Evolutionary conservation across 345 rosid genomes (phyloP).

Genomic region (Noccaea bulbosa): DNA sequence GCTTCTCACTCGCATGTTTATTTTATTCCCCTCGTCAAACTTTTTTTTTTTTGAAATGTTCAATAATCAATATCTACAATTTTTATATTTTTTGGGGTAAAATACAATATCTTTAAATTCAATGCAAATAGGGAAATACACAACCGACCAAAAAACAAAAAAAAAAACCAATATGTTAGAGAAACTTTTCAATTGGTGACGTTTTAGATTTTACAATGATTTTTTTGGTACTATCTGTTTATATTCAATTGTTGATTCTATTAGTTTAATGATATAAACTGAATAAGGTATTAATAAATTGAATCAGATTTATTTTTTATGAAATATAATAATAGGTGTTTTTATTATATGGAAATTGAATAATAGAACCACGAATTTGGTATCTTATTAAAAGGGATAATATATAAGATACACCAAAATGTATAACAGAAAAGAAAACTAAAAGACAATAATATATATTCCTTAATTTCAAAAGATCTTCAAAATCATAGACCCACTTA

Average conservation of each 20-base stretch:
- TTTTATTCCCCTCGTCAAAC: conserved; percentile 27
- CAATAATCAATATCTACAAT: conserved; percentile 3
- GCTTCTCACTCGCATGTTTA: not conserved
- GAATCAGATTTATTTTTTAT: not conserved
- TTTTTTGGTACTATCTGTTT: not conserved
- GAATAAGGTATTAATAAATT: not conserved
- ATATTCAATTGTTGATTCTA: not conserved
- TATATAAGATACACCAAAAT: no score
- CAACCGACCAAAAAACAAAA: not conserved
- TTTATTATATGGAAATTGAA: not conserved
- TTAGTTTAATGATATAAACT: not conserved
- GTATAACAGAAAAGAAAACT: not conserved
- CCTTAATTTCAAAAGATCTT: no score
- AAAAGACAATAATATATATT: no score
- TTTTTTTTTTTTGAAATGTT: no score
- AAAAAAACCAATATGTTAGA: not conserved
- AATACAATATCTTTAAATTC: conserved; percentile 18
- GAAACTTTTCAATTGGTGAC: not conserved
- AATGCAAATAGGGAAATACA: conserved; percentile 8
- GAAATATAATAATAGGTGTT: not conserved
- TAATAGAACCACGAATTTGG: not conserved
- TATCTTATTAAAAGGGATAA: no score
- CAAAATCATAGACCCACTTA: no score
- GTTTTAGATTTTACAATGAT: not conserved
- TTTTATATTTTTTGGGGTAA: no score